Percentiles rank a stretch among this genome's conserved stretches.
Evolutionary conservation across 768 basidiomycete genomes (phyloP).

Genomic region (Clathrus columnatus): DNA sequence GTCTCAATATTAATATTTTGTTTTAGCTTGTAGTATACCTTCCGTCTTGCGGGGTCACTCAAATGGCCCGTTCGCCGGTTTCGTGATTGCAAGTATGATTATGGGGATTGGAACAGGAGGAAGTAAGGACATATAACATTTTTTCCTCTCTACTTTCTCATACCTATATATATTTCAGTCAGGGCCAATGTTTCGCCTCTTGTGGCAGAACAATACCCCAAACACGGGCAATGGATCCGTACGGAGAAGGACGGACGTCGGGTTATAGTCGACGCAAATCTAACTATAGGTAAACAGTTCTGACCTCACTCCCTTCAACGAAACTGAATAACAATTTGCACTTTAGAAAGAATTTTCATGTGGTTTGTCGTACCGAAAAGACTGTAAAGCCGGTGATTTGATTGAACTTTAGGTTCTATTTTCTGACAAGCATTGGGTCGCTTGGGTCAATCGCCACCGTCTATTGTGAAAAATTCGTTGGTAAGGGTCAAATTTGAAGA

Average conservation of each 20-base stretch:
- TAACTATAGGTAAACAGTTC: conserved; percentile 4
- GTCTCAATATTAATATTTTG: no score
- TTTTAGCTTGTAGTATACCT: conserved; percentile 7
- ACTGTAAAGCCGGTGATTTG: not conserved
- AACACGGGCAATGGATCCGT: conserved; percentile 7
- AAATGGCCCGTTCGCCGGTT: conserved; percentile 6
- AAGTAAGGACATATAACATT: not conserved
- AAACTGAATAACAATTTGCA: no score
- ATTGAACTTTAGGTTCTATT: conserved; percentile 5
- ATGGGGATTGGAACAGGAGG: conserved; percentile 9
- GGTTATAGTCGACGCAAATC: conserved; percentile 6
- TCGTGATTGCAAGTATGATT: conserved; percentile 5
- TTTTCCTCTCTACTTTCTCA: no score
- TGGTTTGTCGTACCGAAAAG: not conserved
- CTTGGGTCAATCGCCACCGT: conserved; percentile 6
- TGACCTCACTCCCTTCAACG: not conserved
- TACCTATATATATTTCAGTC: not conserved
- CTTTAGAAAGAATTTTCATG: conserved; percentile 9
- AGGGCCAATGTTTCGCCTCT: conserved; percentile 9
- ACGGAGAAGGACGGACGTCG: conserved; percentile 6
- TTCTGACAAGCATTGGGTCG: conserved; percentile 1
- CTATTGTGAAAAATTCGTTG: conserved; percentile 5
- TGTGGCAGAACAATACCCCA: conserved; percentile 9
- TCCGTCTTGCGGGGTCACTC: conserved; percentile 3
- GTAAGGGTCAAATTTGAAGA: not conserved